Base-by-base conservation (phyloP, 208 protist genomes). In the Leishmania tropica region DNA sequence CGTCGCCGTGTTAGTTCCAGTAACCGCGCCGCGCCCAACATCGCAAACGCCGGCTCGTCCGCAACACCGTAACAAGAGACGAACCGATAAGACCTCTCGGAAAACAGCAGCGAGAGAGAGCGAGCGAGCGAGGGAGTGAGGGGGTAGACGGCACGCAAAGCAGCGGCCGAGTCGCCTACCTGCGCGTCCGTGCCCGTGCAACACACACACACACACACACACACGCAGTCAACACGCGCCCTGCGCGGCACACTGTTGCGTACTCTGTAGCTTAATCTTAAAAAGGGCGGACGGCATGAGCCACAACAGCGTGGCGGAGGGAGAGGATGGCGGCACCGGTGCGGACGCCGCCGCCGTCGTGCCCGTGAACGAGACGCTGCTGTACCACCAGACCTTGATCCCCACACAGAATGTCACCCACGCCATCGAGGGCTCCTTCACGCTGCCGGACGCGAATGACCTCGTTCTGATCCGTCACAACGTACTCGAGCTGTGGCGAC, bases 331-430 rank as follows among this genome's bases (percentile, higher is more conserved):
- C 45, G 40, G 24, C 60, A 42, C 17, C 31, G 73, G 37, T n/a
- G 62, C 51, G 15, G 76, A 45, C 76, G 47, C 67, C 35, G 76
- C 62, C 35, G 42, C 73, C 40, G 72, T 83, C 19, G 42, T 47
- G 15, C 47, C 65, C 6, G 47, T 64, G 42, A 95, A 94, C 80
- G 85, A 84, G 35, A 81, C 83, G 28, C 75, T 97, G 2, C 83
- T 96, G 65, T 97, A 96, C 76, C 94, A 97, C 79, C 94, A 97
- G 68, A 95, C 92, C 1, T 86, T 97, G 11, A 95, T 97, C 51
- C 90, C 92, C 7, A 91, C 94, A 7, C 92, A 96, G 80, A 85
- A 84, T 74, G 84, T 97, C 68, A 89, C 89, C 2, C 94, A 96
- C 80, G 85, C 88, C 62, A 82, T 95, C 45, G 89, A 93, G 48